A percentile compares a stretch with the other conserved stretches of the same genome.
Conservation (phyloP, 164 flowering plant genomes). For the Chimonanthus praecox region DNA sequence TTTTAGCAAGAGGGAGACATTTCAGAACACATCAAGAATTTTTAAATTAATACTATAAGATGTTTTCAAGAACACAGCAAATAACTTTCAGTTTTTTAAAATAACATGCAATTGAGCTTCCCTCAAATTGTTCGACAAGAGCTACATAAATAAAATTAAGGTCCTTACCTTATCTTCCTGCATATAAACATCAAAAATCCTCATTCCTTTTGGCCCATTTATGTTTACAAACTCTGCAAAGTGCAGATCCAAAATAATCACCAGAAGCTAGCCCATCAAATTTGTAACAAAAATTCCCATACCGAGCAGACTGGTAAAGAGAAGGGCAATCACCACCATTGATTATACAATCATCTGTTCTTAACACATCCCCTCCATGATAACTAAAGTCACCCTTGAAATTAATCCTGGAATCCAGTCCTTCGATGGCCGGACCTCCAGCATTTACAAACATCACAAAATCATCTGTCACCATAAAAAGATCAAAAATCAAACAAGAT, state of each 20-base stretch:
- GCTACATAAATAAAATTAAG: background rate
- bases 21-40: background rate
- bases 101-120: background rate
- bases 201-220: slow-evolving; percentile 79
- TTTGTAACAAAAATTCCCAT: slow-evolving; percentile 57
- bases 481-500: background rate
- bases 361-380: slow-evolving; percentile 61
- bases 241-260: slow-evolving; percentile 76
- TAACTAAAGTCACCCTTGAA: slow-evolving; percentile 36
- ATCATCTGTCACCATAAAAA: slow-evolving; percentile 36
- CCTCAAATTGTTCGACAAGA: background rate
- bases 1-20: background rate
- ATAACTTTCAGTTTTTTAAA: background rate
- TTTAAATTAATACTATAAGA: too few species aligned
- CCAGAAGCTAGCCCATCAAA: slow-evolving; percentile 51
- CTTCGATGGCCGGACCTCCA: slow-evolving; percentile 39
- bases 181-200: slow-evolving; percentile 63
- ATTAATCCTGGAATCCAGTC: slow-evolving; percentile 17
- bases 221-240: slow-evolving; percentile 70
- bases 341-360: slow-evolving; percentile 49
- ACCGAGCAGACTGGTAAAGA: slow-evolving; percentile 63
- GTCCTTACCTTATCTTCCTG: slow-evolving; percentile 76
- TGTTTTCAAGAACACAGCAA: background rate
- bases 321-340: slow-evolving; percentile 50
- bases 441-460: slow-evolving; percentile 61